Evolutionary conservation across 192 early-diverging fungal genomes (phyloP), one percentile per base, ranked within the genome.

Genomic region (Rhizophlyctis rosea): DNA sequence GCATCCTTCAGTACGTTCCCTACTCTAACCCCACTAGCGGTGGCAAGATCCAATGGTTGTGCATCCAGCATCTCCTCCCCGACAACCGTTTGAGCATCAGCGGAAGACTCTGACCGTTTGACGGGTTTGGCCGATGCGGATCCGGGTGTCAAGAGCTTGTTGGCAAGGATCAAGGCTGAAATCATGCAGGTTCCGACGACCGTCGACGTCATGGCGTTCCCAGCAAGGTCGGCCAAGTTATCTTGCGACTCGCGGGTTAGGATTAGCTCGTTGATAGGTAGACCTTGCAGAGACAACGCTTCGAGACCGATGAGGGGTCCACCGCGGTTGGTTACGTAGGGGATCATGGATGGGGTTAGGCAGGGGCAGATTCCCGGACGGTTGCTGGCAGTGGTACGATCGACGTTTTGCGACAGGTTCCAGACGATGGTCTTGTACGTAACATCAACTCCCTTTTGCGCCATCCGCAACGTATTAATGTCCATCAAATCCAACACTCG

Each of bases 201-300:
- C 18, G 77, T 79, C 31, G 67, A 73, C 2, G 77, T 61, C 77
- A 79, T 79, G 54, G 77, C 77, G 55, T 79, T 79, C 2, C 77
- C 77, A 18, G 77, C 77, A 52, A 79, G 62, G 62, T 79, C 77
- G 25, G 65, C 62, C 31, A 79, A 51, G 34, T 79, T 59, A 44
- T 74, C 72, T 29, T 71, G 61, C 25, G 70, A 65, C 59, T 79
- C 77, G 11, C 70, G 62, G 2, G 77, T 79, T 30, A 79, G 51
- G 2, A 76, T 55, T 29, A 79, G 57, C 36, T 79, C 68, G 33
- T 76, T 62, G 13, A 76, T 57, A 1, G 70, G 70, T 34, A 79
- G 58, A 21, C 77, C 77, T 56, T 79, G 77, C 7, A 79, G 64
- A 50, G 59, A 58, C 23, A 79, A 52, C 13, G 77, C 73, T 47